phyloP scores from a whole-genome alignment of 2,329 filamentous ascomycete species.

The Rhinocladiella similis region DNA sequence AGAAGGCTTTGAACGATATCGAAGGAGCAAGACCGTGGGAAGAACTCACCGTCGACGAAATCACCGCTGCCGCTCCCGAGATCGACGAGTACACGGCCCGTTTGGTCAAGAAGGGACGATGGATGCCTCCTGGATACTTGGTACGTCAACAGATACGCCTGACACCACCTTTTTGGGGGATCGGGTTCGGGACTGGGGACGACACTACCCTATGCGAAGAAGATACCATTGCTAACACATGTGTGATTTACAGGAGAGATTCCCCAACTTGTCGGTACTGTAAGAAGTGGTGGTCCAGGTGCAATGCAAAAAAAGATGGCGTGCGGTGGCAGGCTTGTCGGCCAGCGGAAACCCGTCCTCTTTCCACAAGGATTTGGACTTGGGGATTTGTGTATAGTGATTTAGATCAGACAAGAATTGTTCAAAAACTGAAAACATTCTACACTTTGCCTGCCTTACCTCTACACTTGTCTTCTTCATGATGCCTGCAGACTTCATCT shows the following conservation, averaged over 20 bases:
- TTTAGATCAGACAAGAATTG: slow-evolving; percentile 23
- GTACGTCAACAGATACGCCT: slow-evolving; percentile 54
- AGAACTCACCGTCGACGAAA: slow-evolving; percentile 95
- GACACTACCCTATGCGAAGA: background rate
- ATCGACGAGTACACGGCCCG: slow-evolving; percentile 96
- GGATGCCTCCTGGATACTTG: slow-evolving; percentile 98
- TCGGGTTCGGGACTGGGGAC: background rate
- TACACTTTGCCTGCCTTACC: no score
- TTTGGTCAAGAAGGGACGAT: slow-evolving; percentile 96
- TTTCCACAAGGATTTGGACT: background rate
- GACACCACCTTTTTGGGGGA: background rate
- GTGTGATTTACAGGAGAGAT: slow-evolving; percentile 74
- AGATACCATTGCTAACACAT: slow-evolving; percentile 16
- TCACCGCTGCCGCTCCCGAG: slow-evolving; percentile 88
- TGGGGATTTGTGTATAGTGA: slow-evolving; percentile 28
- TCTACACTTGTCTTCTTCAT: no score
- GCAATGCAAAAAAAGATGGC: slow-evolving; percentile 1
- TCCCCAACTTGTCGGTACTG: slow-evolving; percentile 92
- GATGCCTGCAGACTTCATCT: no score
- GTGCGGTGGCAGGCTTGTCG: slow-evolving; percentile 3
- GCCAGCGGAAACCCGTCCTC: background rate
- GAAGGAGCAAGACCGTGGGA: slow-evolving; percentile 94
- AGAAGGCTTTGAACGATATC: slow-evolving; percentile 95
- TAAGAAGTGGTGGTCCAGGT: slow-evolving; percentile 55
- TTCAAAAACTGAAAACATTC: background rate